These are phyloP conservation scores for Psilocybe azurescens DNA, from an alignment of 768 basidiomycete genomes.

Conservation along the genomic window DNA sequence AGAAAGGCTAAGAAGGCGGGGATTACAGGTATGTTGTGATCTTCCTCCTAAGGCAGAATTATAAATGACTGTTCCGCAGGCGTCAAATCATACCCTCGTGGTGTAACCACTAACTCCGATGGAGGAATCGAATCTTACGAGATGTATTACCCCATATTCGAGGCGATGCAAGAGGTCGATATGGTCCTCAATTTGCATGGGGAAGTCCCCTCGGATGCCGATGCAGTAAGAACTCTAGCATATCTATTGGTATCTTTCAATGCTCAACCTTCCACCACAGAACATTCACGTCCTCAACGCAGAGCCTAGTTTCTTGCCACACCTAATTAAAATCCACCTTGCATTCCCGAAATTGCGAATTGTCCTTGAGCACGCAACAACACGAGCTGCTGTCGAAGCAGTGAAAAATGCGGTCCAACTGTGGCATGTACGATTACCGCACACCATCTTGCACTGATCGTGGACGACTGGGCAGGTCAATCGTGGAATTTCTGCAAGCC, in stretches of 20 bases:
- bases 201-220: slow-evolving; percentile 89
- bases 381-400: slow-evolving; percentile 86
- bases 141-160: slow-evolving; percentile 91
- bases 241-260: neutral
- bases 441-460: slow-evolving; percentile 92
- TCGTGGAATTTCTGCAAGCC: slow-evolving; percentile 98
- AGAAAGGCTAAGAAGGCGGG: slow-evolving; percentile 86
- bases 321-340: slow-evolving; percentile 79
- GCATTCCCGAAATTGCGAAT: slow-evolving; percentile 91
- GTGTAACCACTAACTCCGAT: slow-evolving; percentile 97
- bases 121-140: slow-evolving; percentile 97
- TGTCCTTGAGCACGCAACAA: slow-evolving; percentile 97
- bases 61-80: slow-evolving; percentile 45
- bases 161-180: slow-evolving; percentile 90
- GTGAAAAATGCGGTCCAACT: slow-evolving; percentile 79
- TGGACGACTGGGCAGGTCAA: slow-evolving; percentile 97
- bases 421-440: slow-evolving; percentile 98
- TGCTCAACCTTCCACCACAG: slow-evolving; percentile 38
- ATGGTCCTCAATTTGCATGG: slow-evolving; percentile 98
- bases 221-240: slow-evolving; percentile 47
- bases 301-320: slow-evolving; percentile 87
- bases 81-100: slow-evolving; percentile 96
- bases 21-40: slow-evolving; percentile 56
- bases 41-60: neutral
- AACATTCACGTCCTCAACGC: slow-evolving; percentile 95